Evolutionary conservation across 257 asterid species (phyloP).

Genomic region (Nicotiana tabacum): DNA sequence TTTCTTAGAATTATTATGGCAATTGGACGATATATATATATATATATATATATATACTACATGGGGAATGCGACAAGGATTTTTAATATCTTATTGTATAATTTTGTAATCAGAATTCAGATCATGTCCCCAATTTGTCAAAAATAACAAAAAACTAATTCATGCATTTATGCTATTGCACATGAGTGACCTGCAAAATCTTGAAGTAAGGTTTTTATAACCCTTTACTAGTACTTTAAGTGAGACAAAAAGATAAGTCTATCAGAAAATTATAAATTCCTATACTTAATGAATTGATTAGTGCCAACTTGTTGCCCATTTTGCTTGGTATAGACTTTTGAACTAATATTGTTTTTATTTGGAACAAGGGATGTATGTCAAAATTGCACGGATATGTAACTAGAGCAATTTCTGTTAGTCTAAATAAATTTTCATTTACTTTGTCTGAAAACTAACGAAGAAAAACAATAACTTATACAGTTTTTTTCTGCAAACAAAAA

Average conservation of each 20-base stretch:
- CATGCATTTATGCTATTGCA: not conserved
- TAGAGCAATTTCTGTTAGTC: not conserved
- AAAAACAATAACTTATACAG: no score
- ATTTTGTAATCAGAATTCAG: not conserved
- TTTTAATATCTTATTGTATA: no score
- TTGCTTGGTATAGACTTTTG: not conserved
- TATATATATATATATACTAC: no score
- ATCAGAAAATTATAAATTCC: not conserved
- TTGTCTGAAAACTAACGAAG: not conserved
- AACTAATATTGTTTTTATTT: no score
- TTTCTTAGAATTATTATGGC: no score
- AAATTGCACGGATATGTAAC: not conserved
- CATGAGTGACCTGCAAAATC: not conserved
- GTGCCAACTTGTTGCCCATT: not conserved
- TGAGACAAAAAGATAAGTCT: not conserved
- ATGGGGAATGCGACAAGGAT: no score
- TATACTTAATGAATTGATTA: not conserved
- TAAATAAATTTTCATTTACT: not conserved
- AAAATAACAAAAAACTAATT: no score
- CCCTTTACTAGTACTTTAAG: not conserved
- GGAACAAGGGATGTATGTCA: not conserved
- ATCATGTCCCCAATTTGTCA: not conserved
- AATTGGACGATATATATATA: no score
- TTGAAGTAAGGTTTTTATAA: not conserved
- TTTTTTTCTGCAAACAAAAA: not conserved